Base-by-base conservation (phyloP, 768 basidiomycete species). In the Leccinum subtestaceum region DNA sequence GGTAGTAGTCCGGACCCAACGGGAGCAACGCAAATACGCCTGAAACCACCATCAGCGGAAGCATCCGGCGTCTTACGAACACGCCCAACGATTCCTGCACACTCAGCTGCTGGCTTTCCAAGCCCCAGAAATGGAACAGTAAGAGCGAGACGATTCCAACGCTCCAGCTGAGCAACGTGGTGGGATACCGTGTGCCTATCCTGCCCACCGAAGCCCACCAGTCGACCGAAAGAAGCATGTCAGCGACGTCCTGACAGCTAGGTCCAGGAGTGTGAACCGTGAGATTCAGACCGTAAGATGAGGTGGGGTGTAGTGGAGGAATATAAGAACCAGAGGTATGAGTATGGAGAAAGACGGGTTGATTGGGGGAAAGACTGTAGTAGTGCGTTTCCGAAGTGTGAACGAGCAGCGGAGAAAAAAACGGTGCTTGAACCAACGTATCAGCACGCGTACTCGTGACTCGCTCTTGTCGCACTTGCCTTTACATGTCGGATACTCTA, bases 381-480 rank as follows among this genome's bases (percentile, higher is more conserved):
- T 89, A 90, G 67, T 91, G 86, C 1, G 83, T 82, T 73, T 93
- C 91, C 0, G 90, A 85, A 0, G 77, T 77, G 58, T 93, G 87
- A 31, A 81, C 73, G 12, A 94, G 74, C n/a, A 93, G 73, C 3
- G 91, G 89, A 5, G 83, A 75, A 43, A 92, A 74, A 6, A 85
- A 67, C 1, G 81, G 66, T 40, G 77, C 88, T 88, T 59, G 5
- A 27, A 59, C 34, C 0, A 25, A n/a, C n/a, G 9, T n/a, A 52
- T 72, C 52, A 72, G 53, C 32, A 12, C 10, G 10, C 4, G n/a
- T 23, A 3, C 32, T 25, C 7, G 53, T 0, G 15, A 48, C 1
- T 23, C 9, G 2, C 47, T 15, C 19, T 43, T 29, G 9, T 11
- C 4, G 10, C 13, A 62, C 67, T 27, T 56, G 76, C 78, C 64